Evolutionary conservation across 192 early-diverging fungal genomes (phyloP).

Genomic region (Gryganskiella cystojenkinii): DNA sequence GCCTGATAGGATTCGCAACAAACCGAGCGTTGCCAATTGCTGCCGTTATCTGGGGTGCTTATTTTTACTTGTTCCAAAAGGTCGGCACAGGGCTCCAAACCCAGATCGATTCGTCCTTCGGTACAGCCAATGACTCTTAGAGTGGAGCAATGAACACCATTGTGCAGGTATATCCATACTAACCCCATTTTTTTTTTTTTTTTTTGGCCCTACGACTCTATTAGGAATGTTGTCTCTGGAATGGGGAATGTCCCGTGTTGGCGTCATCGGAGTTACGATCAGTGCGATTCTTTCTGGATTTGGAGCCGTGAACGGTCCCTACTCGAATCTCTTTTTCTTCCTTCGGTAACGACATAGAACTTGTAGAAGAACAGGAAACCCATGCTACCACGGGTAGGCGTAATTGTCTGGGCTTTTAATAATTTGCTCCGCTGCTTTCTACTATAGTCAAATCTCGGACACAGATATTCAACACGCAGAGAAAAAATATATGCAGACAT

Average conservation of each 20-base stretch:
- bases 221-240: constrained; percentile 63
- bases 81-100: constrained; percentile 70
- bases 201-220: background rate
- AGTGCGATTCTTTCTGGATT: constrained; percentile 96
- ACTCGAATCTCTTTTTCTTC: constrained; percentile 86
- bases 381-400: too few species aligned
- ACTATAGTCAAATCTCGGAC: constrained; percentile 55
- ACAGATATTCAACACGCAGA: constrained; percentile 69
- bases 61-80: constrained; percentile 71
- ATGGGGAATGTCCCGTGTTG: constrained; percentile 83
- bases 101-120: constrained; percentile 42
- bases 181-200: constrained; percentile 8
- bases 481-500: constrained; percentile 73
- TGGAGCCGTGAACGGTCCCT: constrained; percentile 93
- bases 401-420: too few species aligned
- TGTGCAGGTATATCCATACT: too few species aligned
- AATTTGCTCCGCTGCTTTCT: background rate
- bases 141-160: too few species aligned
- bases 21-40: constrained; percentile 40
- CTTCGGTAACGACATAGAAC: too few species aligned
- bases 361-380: too few species aligned
- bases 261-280: constrained; percentile 91
- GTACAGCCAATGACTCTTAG: constrained; percentile 8
- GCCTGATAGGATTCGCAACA: constrained; percentile 27
- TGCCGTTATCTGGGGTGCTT: constrained; percentile 35